Evolutionary conservation across 768 basidiomycete genomes (phyloP).

Genomic region (Xerocomellus amylosporus): DNA sequence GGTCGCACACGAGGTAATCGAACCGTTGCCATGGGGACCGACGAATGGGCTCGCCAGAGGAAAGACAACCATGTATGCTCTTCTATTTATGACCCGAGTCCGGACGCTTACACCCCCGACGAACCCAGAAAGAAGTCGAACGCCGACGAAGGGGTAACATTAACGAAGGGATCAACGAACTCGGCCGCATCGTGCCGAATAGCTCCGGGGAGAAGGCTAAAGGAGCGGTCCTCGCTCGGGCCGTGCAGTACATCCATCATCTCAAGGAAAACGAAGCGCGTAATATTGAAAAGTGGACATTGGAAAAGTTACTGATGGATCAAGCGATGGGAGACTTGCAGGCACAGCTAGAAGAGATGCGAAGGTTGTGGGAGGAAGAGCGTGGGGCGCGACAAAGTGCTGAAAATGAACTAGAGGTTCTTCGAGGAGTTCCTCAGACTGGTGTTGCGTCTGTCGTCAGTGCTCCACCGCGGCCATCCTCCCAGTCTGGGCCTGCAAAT

Average conservation of each 20-base stretch:
- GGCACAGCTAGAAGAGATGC: conserved; percentile 77
- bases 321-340: conserved; percentile 88
- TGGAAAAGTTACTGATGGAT: conserved; percentile 90
- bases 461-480: conserved; percentile 16
- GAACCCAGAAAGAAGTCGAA: conserved; percentile 91
- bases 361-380: conserved; percentile 81
- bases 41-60: conserved; percentile 76
- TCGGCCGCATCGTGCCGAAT: conserved; percentile 85
- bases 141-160: conserved; percentile 92
- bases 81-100: neutral
- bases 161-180: conserved; percentile 93
- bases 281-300: conserved; percentile 91
- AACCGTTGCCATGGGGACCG: conserved; percentile 62
- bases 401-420: conserved; percentile 61
- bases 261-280: conserved; percentile 88
- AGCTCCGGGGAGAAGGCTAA: conserved; percentile 87
- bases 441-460: neutral
- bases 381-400: conserved; percentile 54
- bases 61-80: conserved; percentile 76
- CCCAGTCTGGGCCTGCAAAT: conserved; percentile 11
- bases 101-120: neutral
- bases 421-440: conserved; percentile 39
- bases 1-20: conserved; percentile 52
- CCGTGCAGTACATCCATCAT: conserved; percentile 89
- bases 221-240: conserved; percentile 81